Conservation (phyloP, 805 yeast genomes). For the Saccharomycopsis fodiens region DNA sequence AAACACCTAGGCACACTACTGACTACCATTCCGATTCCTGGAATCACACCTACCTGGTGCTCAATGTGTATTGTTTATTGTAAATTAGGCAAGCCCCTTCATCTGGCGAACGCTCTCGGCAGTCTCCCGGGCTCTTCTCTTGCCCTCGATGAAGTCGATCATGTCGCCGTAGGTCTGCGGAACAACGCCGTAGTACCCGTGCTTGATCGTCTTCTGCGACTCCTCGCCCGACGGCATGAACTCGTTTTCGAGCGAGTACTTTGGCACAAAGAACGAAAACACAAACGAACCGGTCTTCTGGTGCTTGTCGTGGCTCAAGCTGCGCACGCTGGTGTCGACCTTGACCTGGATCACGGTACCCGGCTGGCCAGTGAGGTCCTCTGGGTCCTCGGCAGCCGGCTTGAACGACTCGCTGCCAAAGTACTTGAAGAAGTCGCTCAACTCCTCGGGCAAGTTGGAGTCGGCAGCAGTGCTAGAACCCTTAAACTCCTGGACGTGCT, state of each 20-base stretch:
- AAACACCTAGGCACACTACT: no score
- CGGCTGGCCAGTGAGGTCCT: constrained; percentile 60
- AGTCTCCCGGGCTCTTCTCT: constrained; percentile 82
- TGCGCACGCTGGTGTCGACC: constrained; percentile 74
- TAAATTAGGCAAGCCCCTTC: no score
- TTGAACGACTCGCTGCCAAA: constrained; percentile 57
- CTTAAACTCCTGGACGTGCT: constrained; percentile 49
- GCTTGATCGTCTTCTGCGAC: constrained; percentile 26
- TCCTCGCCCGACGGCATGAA: constrained; percentile 22
- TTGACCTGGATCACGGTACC: constrained; percentile 88
- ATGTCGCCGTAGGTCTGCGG: constrained; percentile 88
- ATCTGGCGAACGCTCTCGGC: constrained; percentile 53
- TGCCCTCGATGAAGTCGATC: constrained; percentile 86
- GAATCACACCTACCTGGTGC: no score
- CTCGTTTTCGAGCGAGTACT: constrained; percentile 32
- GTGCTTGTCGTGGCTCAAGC: constrained; percentile 50
- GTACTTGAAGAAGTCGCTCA: constrained; percentile 30
- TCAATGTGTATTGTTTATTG: no score
- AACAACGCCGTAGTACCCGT: constrained; percentile 67
- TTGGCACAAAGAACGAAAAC: constrained; percentile 81
- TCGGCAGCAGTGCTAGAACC: constrained; percentile 2
- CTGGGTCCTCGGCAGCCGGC: constrained; percentile 37
- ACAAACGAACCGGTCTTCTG: constrained; percentile 82
- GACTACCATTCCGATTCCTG: no score
- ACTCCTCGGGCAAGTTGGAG: constrained; percentile 8